These are phyloP conservation scores for Leccinellum albellum DNA, from an alignment of 768 basidiomycete species.

Conservation along the genomic window DNA sequence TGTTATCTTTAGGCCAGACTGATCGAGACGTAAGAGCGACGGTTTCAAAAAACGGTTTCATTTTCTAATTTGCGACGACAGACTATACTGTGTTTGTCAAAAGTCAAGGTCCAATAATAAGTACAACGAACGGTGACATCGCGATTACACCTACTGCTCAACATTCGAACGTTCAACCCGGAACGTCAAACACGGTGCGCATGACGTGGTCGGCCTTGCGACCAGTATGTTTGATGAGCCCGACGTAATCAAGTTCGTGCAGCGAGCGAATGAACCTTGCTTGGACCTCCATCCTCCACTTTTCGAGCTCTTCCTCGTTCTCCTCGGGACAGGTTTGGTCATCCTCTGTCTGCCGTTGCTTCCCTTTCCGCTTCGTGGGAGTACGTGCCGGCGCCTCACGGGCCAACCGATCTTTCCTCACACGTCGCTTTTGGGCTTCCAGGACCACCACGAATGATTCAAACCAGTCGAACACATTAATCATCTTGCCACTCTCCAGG, in stretches of 20 bases:
- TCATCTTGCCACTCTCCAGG: slow-evolving; percentile 73
- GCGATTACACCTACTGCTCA: slow-evolving; percentile 14
- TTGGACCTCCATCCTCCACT: slow-evolving; percentile 64
- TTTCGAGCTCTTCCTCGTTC: slow-evolving; percentile 39
- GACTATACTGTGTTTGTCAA: slow-evolving; percentile 2
- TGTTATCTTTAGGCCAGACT: neutral
- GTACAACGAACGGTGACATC: neutral
- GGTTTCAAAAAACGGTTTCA: neutral
- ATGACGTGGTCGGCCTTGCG: slow-evolving; percentile 75
- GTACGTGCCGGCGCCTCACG: slow-evolving; percentile 3
- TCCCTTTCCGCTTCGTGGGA: slow-evolving; percentile 24
- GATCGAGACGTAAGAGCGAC: neutral
- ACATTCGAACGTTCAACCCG: slow-evolving; percentile 5
- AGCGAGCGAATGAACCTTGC: slow-evolving; percentile 75
- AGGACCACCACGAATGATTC: slow-evolving; percentile 68
- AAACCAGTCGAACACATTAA: slow-evolving; percentile 89
- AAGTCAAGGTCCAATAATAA: slow-evolving; percentile 1
- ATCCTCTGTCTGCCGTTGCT: slow-evolving; percentile 24
- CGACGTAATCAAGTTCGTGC: slow-evolving; percentile 79
- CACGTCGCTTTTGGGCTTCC: slow-evolving; percentile 47
- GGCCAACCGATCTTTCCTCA: neutral
- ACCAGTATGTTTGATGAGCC: slow-evolving; percentile 75
- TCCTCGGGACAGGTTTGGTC: slow-evolving; percentile 16
- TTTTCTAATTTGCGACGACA: neutral
- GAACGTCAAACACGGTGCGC: slow-evolving; percentile 57